These are phyloP conservation scores for Penicillium sp. DNA, from an alignment of 2,329 filamentous ascomycete species.

Conservation along the genomic window DNA sequence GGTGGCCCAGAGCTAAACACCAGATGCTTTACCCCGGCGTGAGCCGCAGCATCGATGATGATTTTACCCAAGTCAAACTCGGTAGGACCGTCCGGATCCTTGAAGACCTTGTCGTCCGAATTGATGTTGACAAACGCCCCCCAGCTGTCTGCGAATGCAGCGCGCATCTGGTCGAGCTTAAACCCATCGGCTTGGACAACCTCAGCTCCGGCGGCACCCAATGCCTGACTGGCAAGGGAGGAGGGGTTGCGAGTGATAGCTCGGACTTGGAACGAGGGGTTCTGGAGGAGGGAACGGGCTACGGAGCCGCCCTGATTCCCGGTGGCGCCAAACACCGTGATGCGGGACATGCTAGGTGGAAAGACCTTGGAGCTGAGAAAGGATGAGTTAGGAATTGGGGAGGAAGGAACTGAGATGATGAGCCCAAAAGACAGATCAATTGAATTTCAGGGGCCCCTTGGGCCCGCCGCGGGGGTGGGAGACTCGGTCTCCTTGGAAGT, in stretches of 20 bases:
- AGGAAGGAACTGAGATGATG: too few species aligned
- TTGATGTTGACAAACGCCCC: constrained; percentile 29
- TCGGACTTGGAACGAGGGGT: constrained; percentile 27
- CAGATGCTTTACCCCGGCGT: constrained; percentile 40
- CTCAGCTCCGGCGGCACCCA: constrained; percentile 27
- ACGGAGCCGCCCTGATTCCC: constrained; percentile 34
- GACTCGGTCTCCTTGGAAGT: too few species aligned
- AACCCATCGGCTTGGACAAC: constrained; percentile 28
- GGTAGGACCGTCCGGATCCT: constrained; percentile 23
- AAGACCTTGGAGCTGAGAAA: too few species aligned
- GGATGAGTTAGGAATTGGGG: too few species aligned
- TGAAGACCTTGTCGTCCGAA: constrained; percentile 24
- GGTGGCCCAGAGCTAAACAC: constrained; percentile 38
- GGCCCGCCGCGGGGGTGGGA: too few species aligned
- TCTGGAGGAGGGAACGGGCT: constrained; percentile 29
- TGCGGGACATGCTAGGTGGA: too few species aligned
- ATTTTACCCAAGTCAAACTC: constrained; percentile 41
- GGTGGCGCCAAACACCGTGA: constrained; percentile 21
- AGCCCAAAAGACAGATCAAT: too few species aligned
- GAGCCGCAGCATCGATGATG: constrained; percentile 37
- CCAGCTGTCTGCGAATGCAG: constrained; percentile 27
- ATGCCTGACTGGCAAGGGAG: constrained; percentile 22
- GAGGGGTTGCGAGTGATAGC: constrained; percentile 31
- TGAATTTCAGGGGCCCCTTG: too few species aligned
- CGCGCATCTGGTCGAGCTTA: constrained; percentile 20